These are phyloP conservation scores for Gynandropsis gynandra DNA, from an alignment of 345 rosid species.

Conservation along the genomic window DNA sequence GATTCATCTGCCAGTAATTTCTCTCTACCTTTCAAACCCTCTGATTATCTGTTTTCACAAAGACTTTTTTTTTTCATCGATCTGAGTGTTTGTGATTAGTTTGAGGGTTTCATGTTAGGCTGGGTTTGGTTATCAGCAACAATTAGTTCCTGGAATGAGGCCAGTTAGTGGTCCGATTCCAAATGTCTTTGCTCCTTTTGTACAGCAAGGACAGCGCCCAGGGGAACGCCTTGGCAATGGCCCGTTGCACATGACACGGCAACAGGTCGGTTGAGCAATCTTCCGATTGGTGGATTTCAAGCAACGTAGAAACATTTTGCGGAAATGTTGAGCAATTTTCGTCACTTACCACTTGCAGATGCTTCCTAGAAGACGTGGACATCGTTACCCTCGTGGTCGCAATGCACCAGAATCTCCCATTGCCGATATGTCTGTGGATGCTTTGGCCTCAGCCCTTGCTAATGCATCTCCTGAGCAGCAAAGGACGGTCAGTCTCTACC, in stretches of 20 bases:
- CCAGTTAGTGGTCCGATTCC: conserved; percentile 67
- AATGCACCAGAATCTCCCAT: conserved; percentile 49
- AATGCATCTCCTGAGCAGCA: conserved; percentile 67
- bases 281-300: neutral
- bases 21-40: too few species aligned
- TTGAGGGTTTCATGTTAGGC: conserved; percentile 33
- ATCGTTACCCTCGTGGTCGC: conserved; percentile 62
- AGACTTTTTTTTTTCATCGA: too few species aligned
- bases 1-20: conserved; percentile 27
- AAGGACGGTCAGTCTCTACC: conserved; percentile 41
- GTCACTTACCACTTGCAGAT: conserved; percentile 27
- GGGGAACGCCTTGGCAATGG: conserved; percentile 45
- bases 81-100: neutral
- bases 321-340: neutral
- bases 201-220: conserved; percentile 63
- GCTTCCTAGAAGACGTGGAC: conserved; percentile 66
- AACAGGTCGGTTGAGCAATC: conserved; percentile 31
- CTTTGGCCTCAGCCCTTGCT: conserved; percentile 70
- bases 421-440: conserved; percentile 47
- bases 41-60: too few species aligned
- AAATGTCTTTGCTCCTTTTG: conserved; percentile 54
- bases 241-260: conserved; percentile 58
- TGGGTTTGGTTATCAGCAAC: conserved; percentile 82
- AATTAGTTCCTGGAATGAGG: conserved; percentile 76
- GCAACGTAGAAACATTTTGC: neutral